Percentiles rank a stretch among this genome's conserved stretches.
These are phyloP conservation scores for Laetiporus sulphureus DNA, from an alignment of 1,284 basidiomycete species.

Conservation along the genomic window DNA sequence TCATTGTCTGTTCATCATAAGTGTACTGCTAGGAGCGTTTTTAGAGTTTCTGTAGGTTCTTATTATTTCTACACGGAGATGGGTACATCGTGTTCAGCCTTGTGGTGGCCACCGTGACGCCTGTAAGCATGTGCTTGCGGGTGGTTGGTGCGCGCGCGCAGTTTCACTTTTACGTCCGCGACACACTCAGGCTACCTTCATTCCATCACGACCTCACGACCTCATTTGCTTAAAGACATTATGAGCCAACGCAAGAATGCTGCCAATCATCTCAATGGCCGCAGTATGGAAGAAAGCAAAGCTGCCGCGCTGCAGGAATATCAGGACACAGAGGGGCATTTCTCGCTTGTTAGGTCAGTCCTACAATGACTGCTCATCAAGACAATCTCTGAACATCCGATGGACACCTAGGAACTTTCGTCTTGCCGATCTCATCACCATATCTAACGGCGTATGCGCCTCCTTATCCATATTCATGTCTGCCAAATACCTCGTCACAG, in stretches of 20 bases:
- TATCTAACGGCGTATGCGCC: slow-evolving; percentile 99
- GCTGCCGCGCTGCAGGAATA: slow-evolving; percentile 72
- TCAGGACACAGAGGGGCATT: slow-evolving; percentile 85
- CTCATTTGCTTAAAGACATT: not conserved
- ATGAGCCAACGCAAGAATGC: slow-evolving; percentile 29
- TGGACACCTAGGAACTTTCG: slow-evolving; percentile 82
- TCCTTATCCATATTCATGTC: slow-evolving; percentile 94
- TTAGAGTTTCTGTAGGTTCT: too few species aligned
- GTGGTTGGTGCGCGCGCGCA: not conserved
- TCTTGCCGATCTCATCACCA: slow-evolving; percentile 96
- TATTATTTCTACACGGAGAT: too few species aligned
- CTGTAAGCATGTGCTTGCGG: slow-evolving; percentile 3
- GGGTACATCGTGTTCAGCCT: not conserved
- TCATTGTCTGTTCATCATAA: too few species aligned
- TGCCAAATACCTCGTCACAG: slow-evolving; percentile 79
- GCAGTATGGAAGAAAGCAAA: slow-evolving; percentile 30
- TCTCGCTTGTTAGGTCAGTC: slow-evolving; percentile 85
- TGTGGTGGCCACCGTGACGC: slow-evolving; percentile 1
- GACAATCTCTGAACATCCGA: not conserved
- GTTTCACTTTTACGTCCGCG: not conserved
- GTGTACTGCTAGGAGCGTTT: too few species aligned
- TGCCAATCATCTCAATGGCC: slow-evolving; percentile 12
- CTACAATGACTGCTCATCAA: slow-evolving; percentile 1
- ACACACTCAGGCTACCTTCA: not conserved
- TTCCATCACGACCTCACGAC: not conserved